Conservation (phyloP, 257 asterid species). For the Solanum lignicaule region DNA sequence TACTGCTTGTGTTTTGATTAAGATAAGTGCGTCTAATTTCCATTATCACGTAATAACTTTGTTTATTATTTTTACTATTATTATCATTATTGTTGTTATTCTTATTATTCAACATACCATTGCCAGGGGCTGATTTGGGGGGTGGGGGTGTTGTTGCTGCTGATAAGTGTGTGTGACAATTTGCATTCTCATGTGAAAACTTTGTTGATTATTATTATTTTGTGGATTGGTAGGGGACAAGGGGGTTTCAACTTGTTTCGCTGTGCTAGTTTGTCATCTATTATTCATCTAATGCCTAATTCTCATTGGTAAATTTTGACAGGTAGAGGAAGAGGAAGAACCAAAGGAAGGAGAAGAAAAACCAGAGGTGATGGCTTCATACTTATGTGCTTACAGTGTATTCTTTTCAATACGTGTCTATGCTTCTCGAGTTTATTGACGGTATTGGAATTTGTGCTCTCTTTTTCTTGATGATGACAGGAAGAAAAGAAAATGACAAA, state of each 20-base stretch:
- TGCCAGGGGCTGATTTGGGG: background rate
- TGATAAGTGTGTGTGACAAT: background rate
- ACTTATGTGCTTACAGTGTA: background rate
- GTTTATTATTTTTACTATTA: background rate
- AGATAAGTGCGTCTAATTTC: background rate
- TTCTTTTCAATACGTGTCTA: background rate
- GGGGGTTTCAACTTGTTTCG: background rate
- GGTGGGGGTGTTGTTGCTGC: background rate
- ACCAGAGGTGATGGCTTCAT: slow-evolving; percentile 48
- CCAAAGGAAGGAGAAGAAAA: slow-evolving; percentile 91
- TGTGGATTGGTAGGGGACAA: background rate
- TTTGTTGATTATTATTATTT: background rate
- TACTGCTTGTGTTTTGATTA: background rate
- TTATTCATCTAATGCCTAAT: background rate
- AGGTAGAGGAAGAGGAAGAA: slow-evolving; percentile 97
- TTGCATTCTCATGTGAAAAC: background rate
- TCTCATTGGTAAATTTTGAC: slow-evolving; percentile 6
- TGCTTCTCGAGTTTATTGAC: background rate
- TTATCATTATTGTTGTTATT: background rate
- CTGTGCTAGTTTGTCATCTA: background rate
- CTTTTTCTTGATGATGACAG: slow-evolving; percentile 25
- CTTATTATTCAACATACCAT: background rate
- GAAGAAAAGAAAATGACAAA: slow-evolving; percentile 63
- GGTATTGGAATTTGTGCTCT: background rate
- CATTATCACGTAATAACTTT: background rate